Percentiles rank a stretch among this genome's conserved stretches.
These are phyloP conservation scores for Baorangia bicolor DNA, from an alignment of 768 basidiomycete species.

Conservation along the genomic window DNA sequence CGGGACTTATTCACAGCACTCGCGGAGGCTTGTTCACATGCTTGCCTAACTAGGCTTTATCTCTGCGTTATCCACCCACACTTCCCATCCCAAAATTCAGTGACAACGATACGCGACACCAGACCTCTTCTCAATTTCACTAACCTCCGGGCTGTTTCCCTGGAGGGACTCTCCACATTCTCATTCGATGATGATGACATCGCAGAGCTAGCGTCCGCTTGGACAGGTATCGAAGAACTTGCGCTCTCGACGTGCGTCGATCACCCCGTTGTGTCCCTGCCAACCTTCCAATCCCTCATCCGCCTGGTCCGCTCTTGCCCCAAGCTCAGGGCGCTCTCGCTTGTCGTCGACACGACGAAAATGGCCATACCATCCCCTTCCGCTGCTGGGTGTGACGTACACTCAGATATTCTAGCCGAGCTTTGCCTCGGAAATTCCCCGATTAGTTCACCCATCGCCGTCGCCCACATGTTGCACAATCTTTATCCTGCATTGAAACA, in stretches of 20 bases:
- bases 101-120: constrained; percentile 7
- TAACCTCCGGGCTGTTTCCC: constrained; percentile 9
- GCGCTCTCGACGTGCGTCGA: constrained; percentile 17
- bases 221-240: constrained; percentile 25
- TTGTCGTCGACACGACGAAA: constrained; percentile 24
- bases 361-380: not conserved
- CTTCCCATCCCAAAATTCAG: not conserved
- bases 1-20: constrained; percentile 13
- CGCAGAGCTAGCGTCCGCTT: constrained; percentile 12
- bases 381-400: not conserved
- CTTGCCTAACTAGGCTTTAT: constrained; percentile 7
- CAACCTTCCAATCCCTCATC: constrained; percentile 20
- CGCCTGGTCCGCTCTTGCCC: constrained; percentile 13
- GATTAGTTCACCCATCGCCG: constrained; percentile 1
- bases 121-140: constrained; percentile 16
- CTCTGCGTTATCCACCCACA: constrained; percentile 17
- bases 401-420: not conserved
- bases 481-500: constrained; percentile 22
- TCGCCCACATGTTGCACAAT: constrained; percentile 7
- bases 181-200: constrained; percentile 18
- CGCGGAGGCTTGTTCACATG: constrained; percentile 10
- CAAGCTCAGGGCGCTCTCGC: constrained; percentile 14
- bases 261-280: constrained; percentile 14
- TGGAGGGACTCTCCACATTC: constrained; percentile 19
- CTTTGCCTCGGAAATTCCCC: constrained; percentile 26